phyloP scores from a whole-genome alignment of 768 basidiomycete species.

The Suillus ampliporus region DNA sequence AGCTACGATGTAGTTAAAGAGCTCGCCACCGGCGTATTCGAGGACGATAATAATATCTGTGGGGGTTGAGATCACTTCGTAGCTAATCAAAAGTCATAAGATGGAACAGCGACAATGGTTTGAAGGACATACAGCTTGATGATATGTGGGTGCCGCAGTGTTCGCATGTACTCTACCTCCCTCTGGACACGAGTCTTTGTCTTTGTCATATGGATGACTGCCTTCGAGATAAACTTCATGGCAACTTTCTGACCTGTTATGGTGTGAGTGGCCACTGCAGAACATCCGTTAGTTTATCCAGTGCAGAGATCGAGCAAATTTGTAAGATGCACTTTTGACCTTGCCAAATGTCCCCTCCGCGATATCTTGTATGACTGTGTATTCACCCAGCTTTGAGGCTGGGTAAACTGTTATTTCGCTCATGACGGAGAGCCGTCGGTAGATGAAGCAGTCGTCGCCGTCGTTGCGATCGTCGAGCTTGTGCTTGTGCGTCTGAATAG shows the following conservation, averaged over 20 bases:
- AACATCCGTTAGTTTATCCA: conserved; percentile 20
- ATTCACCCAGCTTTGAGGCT: conserved; percentile 86
- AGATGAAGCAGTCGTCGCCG: conserved; percentile 9
- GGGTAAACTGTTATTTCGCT: conserved; percentile 45
- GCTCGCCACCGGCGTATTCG: conserved; percentile 94
- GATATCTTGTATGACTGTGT: conserved; percentile 85
- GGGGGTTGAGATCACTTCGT: conserved; percentile 90
- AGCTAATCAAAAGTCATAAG: conserved; percentile 46
- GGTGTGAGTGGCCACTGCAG: conserved; percentile 87
- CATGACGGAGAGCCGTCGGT: conserved; percentile 32
- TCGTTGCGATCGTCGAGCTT: conserved; percentile 15
- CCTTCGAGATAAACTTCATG: conserved; percentile 97
- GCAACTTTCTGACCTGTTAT: conserved; percentile 96
- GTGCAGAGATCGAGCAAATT: conserved; percentile 21
- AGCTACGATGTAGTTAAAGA: conserved; percentile 98
- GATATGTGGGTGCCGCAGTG: conserved; percentile 94
- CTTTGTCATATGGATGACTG: conserved; percentile 88
- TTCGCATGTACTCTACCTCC: conserved; percentile 97
- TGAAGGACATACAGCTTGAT: conserved; percentile 82
- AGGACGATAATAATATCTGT: conserved; percentile 98
- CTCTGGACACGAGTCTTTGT: conserved; percentile 92
- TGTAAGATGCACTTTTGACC: conserved; percentile 85
- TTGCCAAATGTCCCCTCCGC: conserved; percentile 98
- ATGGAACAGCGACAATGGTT: not conserved
- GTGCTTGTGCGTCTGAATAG: conserved; percentile 11